phyloP scores from a whole-genome alignment of 78 protist species.

The Creolimax fragrantissima region DNA sequence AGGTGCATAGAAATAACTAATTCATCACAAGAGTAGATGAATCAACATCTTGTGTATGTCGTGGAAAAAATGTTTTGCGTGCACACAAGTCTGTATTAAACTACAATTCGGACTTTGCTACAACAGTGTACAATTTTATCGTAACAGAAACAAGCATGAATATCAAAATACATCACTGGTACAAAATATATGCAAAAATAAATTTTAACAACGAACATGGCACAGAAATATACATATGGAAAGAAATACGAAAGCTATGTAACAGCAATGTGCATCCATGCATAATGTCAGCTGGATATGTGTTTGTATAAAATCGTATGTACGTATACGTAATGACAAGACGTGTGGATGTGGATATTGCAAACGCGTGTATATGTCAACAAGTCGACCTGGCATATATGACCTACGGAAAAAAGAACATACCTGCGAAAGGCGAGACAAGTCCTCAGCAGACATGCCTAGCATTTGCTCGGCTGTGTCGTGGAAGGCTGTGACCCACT shows the following conservation, averaged over 20 bases:
- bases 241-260: neutral
- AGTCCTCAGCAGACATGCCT: conserved; percentile 7
- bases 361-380: no score
- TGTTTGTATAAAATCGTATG: no score
- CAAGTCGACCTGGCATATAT: no score
- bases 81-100: no score
- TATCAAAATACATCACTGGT: neutral
- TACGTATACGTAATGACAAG: no score
- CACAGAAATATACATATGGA: neutral
- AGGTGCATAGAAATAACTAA: neutral
- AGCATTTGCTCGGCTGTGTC: neutral
- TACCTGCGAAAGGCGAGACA: neutral
- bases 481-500: conserved; percentile 7
- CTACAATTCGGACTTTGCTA: no score
- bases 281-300: no score
- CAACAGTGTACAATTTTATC: no score
- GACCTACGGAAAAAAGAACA: no score
- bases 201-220: neutral
- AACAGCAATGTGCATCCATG: no score
- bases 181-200: neutral
- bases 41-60: neutral
- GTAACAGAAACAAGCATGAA: neutral
- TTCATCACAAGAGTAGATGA: neutral
- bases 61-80: neutral
- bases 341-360: no score